A percentile compares a stretch with the other conserved stretches of the same genome.
phyloP scores from a whole-genome alignment of 345 rosid genomes.

The Eucalyptus melliodora region DNA sequence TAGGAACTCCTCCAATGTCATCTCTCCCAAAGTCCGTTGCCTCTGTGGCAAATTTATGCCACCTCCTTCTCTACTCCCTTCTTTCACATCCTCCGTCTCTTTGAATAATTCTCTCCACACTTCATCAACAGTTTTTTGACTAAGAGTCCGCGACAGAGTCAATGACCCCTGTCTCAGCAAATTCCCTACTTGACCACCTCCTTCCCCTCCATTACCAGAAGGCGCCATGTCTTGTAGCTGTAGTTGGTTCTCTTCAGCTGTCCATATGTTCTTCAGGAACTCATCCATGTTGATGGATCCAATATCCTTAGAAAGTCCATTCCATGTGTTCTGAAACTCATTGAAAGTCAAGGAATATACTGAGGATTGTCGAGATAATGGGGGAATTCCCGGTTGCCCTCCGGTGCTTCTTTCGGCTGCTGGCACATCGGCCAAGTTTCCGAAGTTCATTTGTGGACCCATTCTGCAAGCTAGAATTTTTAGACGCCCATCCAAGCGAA shows the following conservation, averaged over 20 bases:
- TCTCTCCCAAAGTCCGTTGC: conserved; percentile 43
- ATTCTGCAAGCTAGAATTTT: conserved; percentile 4
- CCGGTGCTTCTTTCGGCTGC: conserved; percentile 20
- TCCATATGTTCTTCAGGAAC: conserved; percentile 76
- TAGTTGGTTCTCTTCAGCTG: conserved; percentile 72
- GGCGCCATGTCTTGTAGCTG: conserved; percentile 12
- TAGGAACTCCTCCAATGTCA: conserved; percentile 91
- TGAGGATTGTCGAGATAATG: conserved; percentile 64
- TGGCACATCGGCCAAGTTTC: conserved; percentile 31
- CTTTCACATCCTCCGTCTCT: conserved; percentile 18
- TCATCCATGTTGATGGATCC: conserved; percentile 99
- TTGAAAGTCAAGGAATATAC: conserved; percentile 77
- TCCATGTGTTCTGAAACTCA: conserved; percentile 70
- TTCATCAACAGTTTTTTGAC: conserved; percentile 95
- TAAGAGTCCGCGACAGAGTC: conserved; percentile 81
- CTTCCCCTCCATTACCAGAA: conserved; percentile 15
- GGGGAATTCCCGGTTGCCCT: conserved; percentile 17
- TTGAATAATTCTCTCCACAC: conserved; percentile 74
- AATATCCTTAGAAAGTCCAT: conserved; percentile 74
- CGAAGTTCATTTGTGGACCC: conserved; percentile 60
- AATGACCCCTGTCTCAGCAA: conserved; percentile 91
- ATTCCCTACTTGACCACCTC: conserved; percentile 26
- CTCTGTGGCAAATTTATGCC: conserved; percentile 34
- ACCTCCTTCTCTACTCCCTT: conserved; percentile 17
- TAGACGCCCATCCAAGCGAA: background rate